A percentile compares a stretch with the other conserved stretches of the same genome.
Conservation (phyloP, 2,329 filamentous ascomycete species). For the Orbilia oligospora region DNA sequence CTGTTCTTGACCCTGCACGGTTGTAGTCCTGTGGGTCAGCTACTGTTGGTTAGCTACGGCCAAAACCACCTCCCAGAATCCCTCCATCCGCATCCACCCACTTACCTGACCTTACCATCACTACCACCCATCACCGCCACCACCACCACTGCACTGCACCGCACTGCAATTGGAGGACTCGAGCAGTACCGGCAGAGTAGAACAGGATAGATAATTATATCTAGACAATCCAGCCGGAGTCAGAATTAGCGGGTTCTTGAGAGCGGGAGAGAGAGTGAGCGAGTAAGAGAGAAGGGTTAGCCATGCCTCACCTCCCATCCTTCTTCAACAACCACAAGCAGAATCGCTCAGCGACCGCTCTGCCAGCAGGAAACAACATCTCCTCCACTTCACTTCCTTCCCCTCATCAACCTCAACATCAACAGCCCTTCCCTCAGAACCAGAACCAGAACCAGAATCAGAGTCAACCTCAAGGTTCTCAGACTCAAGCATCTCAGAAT, state of each 20-base stretch:
- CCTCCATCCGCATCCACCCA: no score
- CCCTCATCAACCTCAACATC: slow-evolving; percentile 5
- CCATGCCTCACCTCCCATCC: slow-evolving; percentile 55
- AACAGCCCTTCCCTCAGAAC: neutral
- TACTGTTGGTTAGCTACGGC: no score
- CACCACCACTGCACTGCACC: no score
- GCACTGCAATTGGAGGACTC: no score
- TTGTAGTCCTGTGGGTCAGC: no score
- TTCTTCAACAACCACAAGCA: slow-evolving; percentile 59
- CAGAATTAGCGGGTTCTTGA: neutral
- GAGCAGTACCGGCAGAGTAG: no score
- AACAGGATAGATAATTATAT: no score
- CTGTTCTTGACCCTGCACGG: no score
- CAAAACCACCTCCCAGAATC: no score
- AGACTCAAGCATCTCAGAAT: neutral
- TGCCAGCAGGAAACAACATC: slow-evolving; percentile 53
- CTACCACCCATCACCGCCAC: no score
- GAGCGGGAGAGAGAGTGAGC: neutral
- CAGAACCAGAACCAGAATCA: neutral
- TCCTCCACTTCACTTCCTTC: slow-evolving; percentile 52
- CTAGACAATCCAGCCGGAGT: no score
- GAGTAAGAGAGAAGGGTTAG: slow-evolving; percentile 11
- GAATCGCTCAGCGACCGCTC: slow-evolving; percentile 56
- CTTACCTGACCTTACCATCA: no score
- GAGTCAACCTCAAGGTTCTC: neutral